phyloP scores from a whole-genome alignment of 176 grass and related monocot genomes.

The Poa pratensis region DNA sequence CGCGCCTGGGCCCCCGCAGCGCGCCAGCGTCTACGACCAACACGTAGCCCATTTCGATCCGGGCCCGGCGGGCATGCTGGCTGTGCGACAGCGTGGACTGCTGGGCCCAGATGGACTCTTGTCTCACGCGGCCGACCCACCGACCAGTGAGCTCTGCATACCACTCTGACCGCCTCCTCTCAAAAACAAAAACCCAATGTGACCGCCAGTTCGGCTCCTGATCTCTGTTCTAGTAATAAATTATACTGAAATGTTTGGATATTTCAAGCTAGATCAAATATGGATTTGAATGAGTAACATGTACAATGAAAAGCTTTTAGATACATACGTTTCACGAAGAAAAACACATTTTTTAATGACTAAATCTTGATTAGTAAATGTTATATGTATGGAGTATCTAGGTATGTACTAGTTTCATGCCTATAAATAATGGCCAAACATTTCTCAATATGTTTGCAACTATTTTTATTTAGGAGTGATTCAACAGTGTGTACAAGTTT shows the following conservation, averaged over 20 bases:
- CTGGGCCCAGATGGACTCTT: not conserved
- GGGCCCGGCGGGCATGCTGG: not conserved
- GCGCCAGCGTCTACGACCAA: not conserved
- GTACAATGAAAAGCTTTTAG: no score
- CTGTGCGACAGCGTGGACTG: not conserved
- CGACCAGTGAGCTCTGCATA: not conserved
- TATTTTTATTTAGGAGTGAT: not conserved
- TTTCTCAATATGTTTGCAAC: not conserved
- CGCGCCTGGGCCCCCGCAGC: not conserved
- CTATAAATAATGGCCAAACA: not conserved
- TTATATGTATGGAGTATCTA: not conserved
- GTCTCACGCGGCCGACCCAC: not conserved
- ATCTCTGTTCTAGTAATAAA: not conserved
- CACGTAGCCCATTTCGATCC: not conserved
- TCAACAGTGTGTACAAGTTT: not conserved
- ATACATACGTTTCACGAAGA: no score
- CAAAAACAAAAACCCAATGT: no score
- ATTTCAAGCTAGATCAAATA: no score
- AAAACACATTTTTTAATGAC: no score
- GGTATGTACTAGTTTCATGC: not conserved
- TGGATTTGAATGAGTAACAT: no score
- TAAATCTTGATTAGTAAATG: not conserved
- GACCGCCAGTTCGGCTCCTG: not conserved
- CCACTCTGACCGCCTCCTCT: not conserved
- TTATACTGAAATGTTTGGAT: no score